phyloP scores from a whole-genome alignment of 768 basidiomycete genomes.

The Amanita subjunquillea region DNA sequence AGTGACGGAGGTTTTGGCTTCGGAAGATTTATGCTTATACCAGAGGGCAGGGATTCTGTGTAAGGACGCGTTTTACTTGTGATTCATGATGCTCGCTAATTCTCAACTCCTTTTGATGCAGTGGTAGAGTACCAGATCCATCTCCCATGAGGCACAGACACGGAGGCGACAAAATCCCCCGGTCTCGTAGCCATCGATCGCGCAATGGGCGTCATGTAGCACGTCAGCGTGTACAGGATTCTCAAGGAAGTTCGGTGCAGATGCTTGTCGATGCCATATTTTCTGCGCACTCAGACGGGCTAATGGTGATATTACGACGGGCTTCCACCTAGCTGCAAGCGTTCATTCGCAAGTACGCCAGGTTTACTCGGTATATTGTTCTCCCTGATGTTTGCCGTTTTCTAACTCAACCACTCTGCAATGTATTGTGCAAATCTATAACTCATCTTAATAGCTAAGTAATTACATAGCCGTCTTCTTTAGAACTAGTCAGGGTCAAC shows the following conservation, averaged over 20 bases:
- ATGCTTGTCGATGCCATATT: slow-evolving; percentile 72
- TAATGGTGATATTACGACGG: slow-evolving; percentile 67
- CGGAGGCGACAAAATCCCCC: slow-evolving; percentile 8
- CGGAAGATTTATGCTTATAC: slow-evolving; percentile 52
- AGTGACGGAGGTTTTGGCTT: slow-evolving; percentile 82
- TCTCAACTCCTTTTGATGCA: slow-evolving; percentile 7
- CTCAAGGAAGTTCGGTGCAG: slow-evolving; percentile 19
- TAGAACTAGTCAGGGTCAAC: background rate
- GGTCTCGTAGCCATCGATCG: background rate
- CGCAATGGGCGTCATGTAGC: background rate
- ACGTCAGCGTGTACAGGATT: background rate
- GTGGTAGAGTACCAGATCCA: slow-evolving; percentile 25
- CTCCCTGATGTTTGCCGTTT: background rate
- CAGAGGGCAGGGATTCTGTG: slow-evolving; percentile 56
- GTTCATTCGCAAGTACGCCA: background rate
- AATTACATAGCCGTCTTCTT: slow-evolving; percentile 34
- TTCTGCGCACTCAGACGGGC: slow-evolving; percentile 76
- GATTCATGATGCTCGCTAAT: background rate
- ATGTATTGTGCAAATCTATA: background rate
- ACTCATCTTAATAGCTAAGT: background rate
- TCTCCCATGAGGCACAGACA: slow-evolving; percentile 10
- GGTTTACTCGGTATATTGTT: background rate
- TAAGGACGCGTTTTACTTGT: slow-evolving; percentile 17
- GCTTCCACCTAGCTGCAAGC: slow-evolving; percentile 16
- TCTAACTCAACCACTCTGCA: background rate